Percentiles rank a stretch among this genome's conserved stretches.
These are phyloP conservation scores for Yamadazyma philogaea DNA, from an alignment of 805 yeast species.

Conservation along the genomic window DNA sequence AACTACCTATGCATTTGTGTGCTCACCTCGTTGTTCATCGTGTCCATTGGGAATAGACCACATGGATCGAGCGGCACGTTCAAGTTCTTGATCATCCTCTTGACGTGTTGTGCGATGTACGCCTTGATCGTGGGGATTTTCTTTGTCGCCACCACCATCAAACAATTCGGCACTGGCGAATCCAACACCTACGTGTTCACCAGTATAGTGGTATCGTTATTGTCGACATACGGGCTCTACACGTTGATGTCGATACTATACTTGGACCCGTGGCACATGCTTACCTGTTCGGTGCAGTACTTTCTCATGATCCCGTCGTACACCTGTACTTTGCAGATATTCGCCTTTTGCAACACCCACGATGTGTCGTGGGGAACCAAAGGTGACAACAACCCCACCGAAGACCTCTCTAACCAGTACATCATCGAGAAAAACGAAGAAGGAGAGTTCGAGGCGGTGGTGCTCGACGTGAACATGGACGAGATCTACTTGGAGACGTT, in stretches of 20 bases:
- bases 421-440: conserved; percentile 75
- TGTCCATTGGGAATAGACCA: conserved; percentile 96
- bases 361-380: conserved; percentile 99
- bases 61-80: conserved; percentile 88
- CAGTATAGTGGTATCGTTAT: conserved; percentile 77
- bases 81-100: conserved; percentile 63
- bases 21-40: conserved; percentile 81
- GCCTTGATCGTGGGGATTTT: conserved; percentile 79
- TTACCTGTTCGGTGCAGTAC: conserved; percentile 85
- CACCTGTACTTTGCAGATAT: conserved; percentile 88
- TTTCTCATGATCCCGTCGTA: conserved; percentile 87
- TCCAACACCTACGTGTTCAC: conserved; percentile 52
- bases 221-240: conserved; percentile 91
- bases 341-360: conserved; percentile 96
- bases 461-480: conserved; percentile 80
- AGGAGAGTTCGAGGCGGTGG: conserved; percentile 77
- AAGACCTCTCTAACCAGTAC: conserved; percentile 72
- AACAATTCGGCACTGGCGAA: conserved; percentile 38
- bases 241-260: conserved; percentile 77
- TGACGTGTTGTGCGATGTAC: conserved; percentile 78
- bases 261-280: conserved; percentile 94
- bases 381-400: conserved; percentile 74
- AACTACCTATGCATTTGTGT: conserved; percentile 81
- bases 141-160: conserved; percentile 60
- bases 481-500: conserved; percentile 75